phyloP scores from a whole-genome alignment of 257 asterid genomes.

The Osmanthus fragrans region DNA sequence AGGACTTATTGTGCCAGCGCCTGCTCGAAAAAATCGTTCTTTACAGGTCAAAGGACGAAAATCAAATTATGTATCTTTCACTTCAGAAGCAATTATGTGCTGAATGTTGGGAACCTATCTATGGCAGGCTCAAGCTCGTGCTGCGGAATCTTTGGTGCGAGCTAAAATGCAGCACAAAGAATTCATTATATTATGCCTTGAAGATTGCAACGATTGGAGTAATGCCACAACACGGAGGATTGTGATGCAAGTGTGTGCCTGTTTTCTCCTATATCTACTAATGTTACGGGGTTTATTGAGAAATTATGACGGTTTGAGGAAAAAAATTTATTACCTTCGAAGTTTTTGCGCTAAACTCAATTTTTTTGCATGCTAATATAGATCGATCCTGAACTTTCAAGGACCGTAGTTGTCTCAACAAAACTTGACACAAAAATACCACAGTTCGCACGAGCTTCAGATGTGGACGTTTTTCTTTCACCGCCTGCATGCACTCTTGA shows the following conservation, averaged over 20 bases:
- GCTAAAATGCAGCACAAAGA: slow-evolving; percentile 97
- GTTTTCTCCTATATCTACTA: slow-evolving; percentile 19
- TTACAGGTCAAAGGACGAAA: slow-evolving; percentile 58
- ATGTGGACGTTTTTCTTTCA: slow-evolving; percentile 95
- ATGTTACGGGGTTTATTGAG: neutral
- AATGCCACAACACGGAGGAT: slow-evolving; percentile 93
- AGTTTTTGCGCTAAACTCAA: neutral
- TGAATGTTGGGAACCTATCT: slow-evolving; percentile 31
- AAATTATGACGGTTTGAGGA: neutral
- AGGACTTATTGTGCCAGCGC: slow-evolving; percentile 96
- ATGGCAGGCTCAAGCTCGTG: slow-evolving; percentile 88
- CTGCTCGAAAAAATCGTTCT: slow-evolving; percentile 80
- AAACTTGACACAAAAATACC: slow-evolving; percentile 97
- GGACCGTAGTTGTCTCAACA: slow-evolving; percentile 93
- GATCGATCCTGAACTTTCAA: slow-evolving; percentile 97
- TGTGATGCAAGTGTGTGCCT: slow-evolving; percentile 82
- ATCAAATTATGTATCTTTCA: slow-evolving; percentile 6
- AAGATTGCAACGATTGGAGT: slow-evolving; percentile 97
- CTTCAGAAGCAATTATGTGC: slow-evolving; percentile 14
- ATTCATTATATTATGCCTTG: slow-evolving; percentile 93
- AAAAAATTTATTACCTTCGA: neutral
- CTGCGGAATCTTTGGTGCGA: slow-evolving; percentile 88
- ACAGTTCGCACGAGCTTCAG: slow-evolving; percentile 96
- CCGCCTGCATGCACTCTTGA: slow-evolving; percentile 90
- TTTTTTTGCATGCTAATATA: slow-evolving; percentile 27